Base-by-base conservation (phyloP, 225 moss, liverwort and hornwort genomes). In the Marchantia polymorpha region DNA sequence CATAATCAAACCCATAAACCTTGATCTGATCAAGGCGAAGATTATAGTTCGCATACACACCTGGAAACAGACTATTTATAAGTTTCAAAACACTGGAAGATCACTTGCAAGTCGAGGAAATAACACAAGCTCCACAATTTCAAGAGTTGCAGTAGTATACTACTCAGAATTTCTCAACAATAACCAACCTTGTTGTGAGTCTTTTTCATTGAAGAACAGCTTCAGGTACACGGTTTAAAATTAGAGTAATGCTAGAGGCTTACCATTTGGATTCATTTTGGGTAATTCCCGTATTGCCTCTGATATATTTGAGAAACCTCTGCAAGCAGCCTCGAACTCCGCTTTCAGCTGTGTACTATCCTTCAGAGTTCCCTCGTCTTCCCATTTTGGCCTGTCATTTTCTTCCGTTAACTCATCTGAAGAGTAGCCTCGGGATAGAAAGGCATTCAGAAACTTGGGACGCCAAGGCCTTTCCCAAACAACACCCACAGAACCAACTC, bases 1-100 rank as follows among this genome's bases (percentile, higher is more conserved):
- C 94, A 63, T 97, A 97, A 69, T 97, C 96, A 64, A 97, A 94
- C 72, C 96, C 94, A 48, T 92, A 94, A 19, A 91, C 91, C 31
- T 87, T 80, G 72, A 93, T 93, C 76, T 92, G 93, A 64, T 90
- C 93, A 64, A 94, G 86, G 30, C 94, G 88, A 75, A 94, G 87
- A 82, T 93, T 97, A 66, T 93, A 92, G 72, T 97, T 97, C 50
- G 94, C 91, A 63, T 92, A 97, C 15, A 93, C 94, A 76, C 92
- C 94, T 97, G 89, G 74, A 16, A 56, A 27, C 74, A 75, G n/a
- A 50, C 51, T 50, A 2, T 49, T 50, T n/a, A 71, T n/a, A 12
- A 19, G 47, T 47, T 11, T 20, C 20, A 10, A 71, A n/a, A 49
- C 22, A 17, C 47, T 22, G 10, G 19, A 49, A 19, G 20, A 9